A percentile compares a stretch with the other conserved stretches of the same genome.
Conservation (phyloP, 805 yeast genomes). For the Metschnikowia matae region DNA sequence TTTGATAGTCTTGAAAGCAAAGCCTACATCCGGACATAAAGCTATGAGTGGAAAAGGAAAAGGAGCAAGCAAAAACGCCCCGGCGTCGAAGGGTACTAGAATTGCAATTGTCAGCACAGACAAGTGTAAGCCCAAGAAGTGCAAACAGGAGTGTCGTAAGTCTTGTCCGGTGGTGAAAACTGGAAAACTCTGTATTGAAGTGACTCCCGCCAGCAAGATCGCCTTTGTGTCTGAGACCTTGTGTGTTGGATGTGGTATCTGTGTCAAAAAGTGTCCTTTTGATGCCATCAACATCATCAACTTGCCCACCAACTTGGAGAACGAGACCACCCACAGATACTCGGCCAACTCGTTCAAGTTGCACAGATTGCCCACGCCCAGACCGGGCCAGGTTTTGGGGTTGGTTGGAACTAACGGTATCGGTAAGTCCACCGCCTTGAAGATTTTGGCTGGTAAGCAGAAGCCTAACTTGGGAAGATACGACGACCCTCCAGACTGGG, state of each 20-base stretch:
- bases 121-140: conserved; percentile 96
- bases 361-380: conserved; percentile 95
- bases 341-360: conserved; percentile 96
- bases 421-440: conserved; percentile 95
- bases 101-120: conserved; percentile 94
- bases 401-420: conserved; percentile 99
- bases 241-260: conserved; percentile 99
- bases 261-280: conserved; percentile 97
- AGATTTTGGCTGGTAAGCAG: conserved; percentile 94
- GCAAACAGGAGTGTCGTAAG: conserved; percentile 97
- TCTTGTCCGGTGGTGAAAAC: conserved; percentile 98
- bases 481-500: conserved; percentile 98
- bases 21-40: background rate
- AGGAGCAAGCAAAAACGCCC: conserved; percentile 15
- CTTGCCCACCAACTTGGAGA: conserved; percentile 90
- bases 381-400: conserved; percentile 98
- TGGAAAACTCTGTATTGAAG: conserved; percentile 97
- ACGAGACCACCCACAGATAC: conserved; percentile 93
- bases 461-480: conserved; percentile 93
- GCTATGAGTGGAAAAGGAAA: conserved; percentile 20
- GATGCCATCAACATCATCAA: conserved; percentile 96
- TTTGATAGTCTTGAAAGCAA: background rate
- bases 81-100: conserved; percentile 54
- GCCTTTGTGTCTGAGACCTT: conserved; percentile 91
- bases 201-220: conserved; percentile 81